A percentile compares a stretch with the other conserved stretches of the same genome.
Evolutionary conservation across 116 monocot genomes (phyloP).

Genomic region (Thalassia testudinum): DNA sequence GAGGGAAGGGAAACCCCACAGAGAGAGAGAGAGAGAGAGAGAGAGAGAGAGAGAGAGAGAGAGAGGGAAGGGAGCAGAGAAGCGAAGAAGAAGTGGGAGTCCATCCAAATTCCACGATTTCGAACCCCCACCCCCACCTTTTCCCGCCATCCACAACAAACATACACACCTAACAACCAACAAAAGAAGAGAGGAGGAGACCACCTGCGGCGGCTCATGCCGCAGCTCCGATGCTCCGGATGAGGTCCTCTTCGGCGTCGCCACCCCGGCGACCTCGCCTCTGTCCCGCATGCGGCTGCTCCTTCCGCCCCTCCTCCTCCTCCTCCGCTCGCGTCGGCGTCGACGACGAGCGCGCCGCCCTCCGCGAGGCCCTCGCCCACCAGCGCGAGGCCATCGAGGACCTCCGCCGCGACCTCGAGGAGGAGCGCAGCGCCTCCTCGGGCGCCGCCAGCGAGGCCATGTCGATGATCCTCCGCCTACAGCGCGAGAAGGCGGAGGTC

Average conservation of each 20-base stretch:
- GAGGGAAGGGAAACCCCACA: no score
- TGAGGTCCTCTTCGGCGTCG: no score
- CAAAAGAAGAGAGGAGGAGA: no score
- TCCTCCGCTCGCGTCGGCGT: slow-evolving; percentile 24
- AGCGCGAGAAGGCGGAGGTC: slow-evolving; percentile 59
- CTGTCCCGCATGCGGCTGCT: neutral
- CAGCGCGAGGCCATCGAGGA: slow-evolving; percentile 36
- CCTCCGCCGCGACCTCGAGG: slow-evolving; percentile 45
- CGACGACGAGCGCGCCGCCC: slow-evolving; percentile 25
- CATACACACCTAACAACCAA: no score
- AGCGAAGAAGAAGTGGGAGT: no score
- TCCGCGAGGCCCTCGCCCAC: slow-evolving; percentile 26
- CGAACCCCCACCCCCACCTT: no score
- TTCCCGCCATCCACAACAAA: no score
- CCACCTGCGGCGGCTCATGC: neutral
- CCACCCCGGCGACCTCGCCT: neutral
- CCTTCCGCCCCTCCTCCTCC: neutral
- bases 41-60: no score
- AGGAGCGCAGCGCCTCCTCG: slow-evolving; percentile 42
- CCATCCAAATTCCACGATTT: no score
- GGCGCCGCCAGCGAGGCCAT: slow-evolving; percentile 56
- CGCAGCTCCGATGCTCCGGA: no score
- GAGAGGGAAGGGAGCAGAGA: no score
- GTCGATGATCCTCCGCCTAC: slow-evolving; percentile 60
- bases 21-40: no score